Percentiles rank a stretch among this genome's conserved stretches.
These are phyloP conservation scores for Reticulascus tulasneorum DNA, from an alignment of 2,329 filamentous ascomycete species.

Conservation along the genomic window DNA sequence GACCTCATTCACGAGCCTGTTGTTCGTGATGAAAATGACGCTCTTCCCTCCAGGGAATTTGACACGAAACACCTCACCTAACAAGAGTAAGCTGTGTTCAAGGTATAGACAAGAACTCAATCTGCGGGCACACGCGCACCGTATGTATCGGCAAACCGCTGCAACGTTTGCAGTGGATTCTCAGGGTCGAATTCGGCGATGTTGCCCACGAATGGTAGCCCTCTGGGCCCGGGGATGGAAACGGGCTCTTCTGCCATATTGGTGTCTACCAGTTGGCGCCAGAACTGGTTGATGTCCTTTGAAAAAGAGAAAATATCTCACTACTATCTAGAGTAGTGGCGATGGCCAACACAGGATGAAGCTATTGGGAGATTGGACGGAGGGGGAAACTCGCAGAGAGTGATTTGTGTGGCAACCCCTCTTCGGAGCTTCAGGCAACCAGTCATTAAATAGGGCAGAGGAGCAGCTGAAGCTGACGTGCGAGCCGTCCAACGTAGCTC, in stretches of 20 bases:
- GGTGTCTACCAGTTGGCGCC: no score
- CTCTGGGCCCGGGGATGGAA: conserved; percentile 45
- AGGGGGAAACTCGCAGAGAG: no score
- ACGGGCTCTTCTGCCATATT: conserved; percentile 21
- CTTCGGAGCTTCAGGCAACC: no score
- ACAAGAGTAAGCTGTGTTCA: background rate
- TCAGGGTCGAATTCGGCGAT: conserved; percentile 57
- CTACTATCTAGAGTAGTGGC: no score
- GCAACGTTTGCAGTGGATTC: conserved; percentile 52
- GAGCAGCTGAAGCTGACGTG: no score
- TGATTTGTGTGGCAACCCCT: no score
- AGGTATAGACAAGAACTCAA: background rate
- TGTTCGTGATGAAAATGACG: conserved; percentile 47
- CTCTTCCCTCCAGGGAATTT: conserved; percentile 39
- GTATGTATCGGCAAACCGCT: conserved; percentile 59
- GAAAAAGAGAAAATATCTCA: no score
- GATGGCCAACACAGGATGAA: no score
- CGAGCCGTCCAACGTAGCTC: no score
- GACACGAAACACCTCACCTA: conserved; percentile 59
- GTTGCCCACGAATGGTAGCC: conserved; percentile 64
- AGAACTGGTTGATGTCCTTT: no score
- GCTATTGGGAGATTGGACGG: no score
- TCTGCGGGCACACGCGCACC: conserved; percentile 39
- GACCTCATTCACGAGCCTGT: conserved; percentile 56
- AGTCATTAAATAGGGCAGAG: no score